phyloP scores from a whole-genome alignment of 2,329 filamentous ascomycete species.

The Ustulina deusta region DNA sequence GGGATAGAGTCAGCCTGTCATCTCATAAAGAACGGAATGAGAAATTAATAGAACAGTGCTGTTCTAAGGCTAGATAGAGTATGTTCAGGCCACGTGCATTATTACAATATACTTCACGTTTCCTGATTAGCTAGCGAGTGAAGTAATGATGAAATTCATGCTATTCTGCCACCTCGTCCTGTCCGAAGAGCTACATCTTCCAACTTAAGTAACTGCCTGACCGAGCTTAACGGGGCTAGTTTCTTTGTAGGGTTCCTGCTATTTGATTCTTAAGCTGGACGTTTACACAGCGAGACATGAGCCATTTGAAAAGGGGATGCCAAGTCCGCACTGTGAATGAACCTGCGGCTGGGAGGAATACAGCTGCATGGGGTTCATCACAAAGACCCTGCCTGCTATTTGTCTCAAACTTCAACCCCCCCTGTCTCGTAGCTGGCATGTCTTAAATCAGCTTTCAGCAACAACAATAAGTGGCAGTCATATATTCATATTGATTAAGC shows the following conservation, averaged over 20 bases:
- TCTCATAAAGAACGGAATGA: no score
- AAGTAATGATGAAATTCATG: no score
- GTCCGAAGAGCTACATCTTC: no score
- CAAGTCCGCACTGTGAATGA: neutral
- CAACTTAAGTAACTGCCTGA: no score
- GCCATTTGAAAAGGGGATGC: neutral
- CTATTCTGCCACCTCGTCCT: no score
- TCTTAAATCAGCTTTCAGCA: constrained; percentile 3
- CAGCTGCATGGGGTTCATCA: neutral
- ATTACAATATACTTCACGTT: neutral
- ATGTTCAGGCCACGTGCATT: neutral
- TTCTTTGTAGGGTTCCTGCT: no score
- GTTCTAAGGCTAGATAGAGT: neutral
- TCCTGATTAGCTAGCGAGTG: neutral
- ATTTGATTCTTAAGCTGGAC: no score
- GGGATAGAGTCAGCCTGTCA: no score
- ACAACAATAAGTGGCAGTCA: neutral
- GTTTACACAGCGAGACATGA: neutral
- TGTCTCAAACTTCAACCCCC: neutral
- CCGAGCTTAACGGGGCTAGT: no score
- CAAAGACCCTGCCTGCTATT: neutral
- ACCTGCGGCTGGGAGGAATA: neutral
- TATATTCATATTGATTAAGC: neutral
- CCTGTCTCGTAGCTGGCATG: neutral
- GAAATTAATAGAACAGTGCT: neutral